These are phyloP conservation scores for Penicillium tannophilum DNA, from an alignment of 495 filamentous ascomycete genomes.

Conservation along the genomic window DNA sequence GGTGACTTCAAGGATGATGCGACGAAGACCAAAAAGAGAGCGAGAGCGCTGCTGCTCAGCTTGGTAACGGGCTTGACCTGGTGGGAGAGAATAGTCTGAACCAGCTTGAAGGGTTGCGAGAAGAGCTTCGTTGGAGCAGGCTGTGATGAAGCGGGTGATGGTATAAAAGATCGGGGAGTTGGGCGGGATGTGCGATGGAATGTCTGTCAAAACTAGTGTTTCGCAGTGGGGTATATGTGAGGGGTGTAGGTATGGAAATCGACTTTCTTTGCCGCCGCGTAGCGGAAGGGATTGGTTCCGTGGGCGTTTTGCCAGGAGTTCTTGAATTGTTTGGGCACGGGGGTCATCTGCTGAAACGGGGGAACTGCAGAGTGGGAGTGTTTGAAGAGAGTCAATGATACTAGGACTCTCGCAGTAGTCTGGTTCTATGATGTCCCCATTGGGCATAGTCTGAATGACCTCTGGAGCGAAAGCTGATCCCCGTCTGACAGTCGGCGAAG, in stretches of 20 bases:
- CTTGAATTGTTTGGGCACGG: slow-evolving; percentile 33
- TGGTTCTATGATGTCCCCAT: slow-evolving; percentile 5
- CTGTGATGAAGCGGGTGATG: slow-evolving; percentile 57
- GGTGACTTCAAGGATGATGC: slow-evolving; percentile 60
- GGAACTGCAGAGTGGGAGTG: slow-evolving; percentile 27
- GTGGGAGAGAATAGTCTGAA: slow-evolving; percentile 52
- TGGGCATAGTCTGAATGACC: slow-evolving; percentile 24
- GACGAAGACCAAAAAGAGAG: slow-evolving; percentile 56
- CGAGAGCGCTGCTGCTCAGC: slow-evolving; percentile 47
- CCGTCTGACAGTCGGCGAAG: slow-evolving; percentile 30
- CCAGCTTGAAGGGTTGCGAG: slow-evolving; percentile 57
- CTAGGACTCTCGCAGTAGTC: slow-evolving; percentile 7
- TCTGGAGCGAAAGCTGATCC: slow-evolving; percentile 52
- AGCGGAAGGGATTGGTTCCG: slow-evolving; percentile 33
- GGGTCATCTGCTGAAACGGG: slow-evolving; percentile 29
- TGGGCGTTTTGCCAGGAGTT: slow-evolving; percentile 40
- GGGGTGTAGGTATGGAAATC: slow-evolving; percentile 54
- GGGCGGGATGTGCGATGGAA: slow-evolving; percentile 53
- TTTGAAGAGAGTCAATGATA: slow-evolving; percentile 4
- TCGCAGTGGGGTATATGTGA: slow-evolving; percentile 58
- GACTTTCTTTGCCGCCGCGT: slow-evolving; percentile 31
- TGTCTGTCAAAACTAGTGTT: slow-evolving; percentile 59
- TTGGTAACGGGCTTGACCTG: slow-evolving; percentile 44
- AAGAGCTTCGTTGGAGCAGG: slow-evolving; percentile 60
- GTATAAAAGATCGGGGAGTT: slow-evolving; percentile 48